Evolutionary conservation across 2,329 filamentous ascomycete genomes (phyloP).

Genomic region (Lasiodiplodia sp.): DNA sequence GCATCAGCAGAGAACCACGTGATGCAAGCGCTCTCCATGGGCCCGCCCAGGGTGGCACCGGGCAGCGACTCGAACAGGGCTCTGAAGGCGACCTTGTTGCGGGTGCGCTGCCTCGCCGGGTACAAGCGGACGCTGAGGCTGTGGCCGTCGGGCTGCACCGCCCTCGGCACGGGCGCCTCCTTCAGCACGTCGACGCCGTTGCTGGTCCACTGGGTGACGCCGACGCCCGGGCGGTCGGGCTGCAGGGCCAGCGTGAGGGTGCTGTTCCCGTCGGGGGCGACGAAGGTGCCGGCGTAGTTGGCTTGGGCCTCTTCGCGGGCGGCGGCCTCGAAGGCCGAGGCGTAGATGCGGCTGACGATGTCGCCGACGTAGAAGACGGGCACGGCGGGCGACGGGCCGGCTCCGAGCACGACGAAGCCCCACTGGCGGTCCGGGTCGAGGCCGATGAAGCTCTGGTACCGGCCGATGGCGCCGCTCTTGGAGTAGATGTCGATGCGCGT

Average conservation of each 20-base stretch:
- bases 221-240: background rate
- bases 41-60: background rate
- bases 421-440: slow-evolving; percentile 9
- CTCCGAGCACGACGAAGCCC: slow-evolving; percentile 29
- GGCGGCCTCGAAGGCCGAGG: slow-evolving; percentile 22
- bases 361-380: background rate
- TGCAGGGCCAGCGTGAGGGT: background rate
- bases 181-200: slow-evolving; percentile 36
- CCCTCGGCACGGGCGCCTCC: background rate
- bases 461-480: background rate
- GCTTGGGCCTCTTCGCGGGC: background rate
- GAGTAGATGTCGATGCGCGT: background rate
- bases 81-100: background rate
- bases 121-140: background rate
- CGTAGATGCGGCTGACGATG: slow-evolving; percentile 4
- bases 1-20: background rate
- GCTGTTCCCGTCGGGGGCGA: background rate
- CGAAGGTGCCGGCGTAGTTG: background rate
- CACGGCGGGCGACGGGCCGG: slow-evolving; percentile 16
- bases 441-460: background rate
- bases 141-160: background rate
- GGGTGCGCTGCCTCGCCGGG: background rate
- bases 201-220: slow-evolving; percentile 24
- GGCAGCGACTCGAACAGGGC: background rate
- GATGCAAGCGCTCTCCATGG: background rate